Evolutionary conservation across 139 green algal species (phyloP).

Genomic region (Closterium sp.): DNA sequence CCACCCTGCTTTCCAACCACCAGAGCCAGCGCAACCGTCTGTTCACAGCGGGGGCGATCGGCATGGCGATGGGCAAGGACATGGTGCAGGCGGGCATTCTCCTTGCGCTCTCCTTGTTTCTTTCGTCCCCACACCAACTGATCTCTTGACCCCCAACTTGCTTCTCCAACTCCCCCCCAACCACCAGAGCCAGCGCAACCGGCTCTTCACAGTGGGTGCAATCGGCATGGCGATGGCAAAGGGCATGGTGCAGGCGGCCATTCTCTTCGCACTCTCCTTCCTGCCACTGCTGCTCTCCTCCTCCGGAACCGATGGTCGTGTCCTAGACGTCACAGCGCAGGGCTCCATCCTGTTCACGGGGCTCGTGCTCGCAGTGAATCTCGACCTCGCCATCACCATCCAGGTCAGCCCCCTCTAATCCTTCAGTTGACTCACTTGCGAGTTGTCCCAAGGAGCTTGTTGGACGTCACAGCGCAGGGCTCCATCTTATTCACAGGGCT

Average conservation of each 20-base stretch:
- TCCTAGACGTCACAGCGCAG: constrained; percentile 22
- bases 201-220: not conserved
- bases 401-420: constrained; percentile 27
- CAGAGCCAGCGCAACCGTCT: not conserved
- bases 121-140: not conserved
- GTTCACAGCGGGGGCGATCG: not conserved
- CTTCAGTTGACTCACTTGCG: no score
- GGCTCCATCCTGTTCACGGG: constrained; percentile 51
- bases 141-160: not conserved
- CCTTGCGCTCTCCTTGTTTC: not conserved
- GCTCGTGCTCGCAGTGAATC: constrained; percentile 59
- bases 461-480: constrained; percentile 22
- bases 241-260: not conserved
- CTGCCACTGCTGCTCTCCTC: not conserved
- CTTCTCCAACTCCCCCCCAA: not conserved
- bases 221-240: not conserved
- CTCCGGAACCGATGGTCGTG: constrained; percentile 16
- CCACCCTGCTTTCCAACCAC: not conserved
- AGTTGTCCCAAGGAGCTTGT: not conserved
- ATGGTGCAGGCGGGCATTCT: not conserved
- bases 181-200: not conserved
- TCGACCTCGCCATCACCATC: constrained; percentile 50
- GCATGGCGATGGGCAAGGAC: not conserved
- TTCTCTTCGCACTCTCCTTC: not conserved
- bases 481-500: constrained; percentile 52